phyloP scores from a whole-genome alignment of 495 filamentous ascomycete species.

The Talaromyces thailandensis region DNA sequence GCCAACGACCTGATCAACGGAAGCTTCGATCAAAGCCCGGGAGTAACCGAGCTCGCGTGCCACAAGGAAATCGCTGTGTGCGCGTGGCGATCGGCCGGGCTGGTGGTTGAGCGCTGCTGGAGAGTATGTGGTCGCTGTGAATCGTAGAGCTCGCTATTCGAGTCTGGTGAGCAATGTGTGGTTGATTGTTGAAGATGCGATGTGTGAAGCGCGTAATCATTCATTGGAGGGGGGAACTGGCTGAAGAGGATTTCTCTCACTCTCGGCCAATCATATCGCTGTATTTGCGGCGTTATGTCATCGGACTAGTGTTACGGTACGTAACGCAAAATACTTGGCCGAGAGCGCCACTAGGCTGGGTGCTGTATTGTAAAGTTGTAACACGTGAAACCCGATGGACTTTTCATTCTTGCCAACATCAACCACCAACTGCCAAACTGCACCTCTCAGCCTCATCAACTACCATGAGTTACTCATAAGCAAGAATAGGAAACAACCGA shows the following conservation, averaged over 20 bases:
- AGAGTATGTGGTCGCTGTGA: not conserved
- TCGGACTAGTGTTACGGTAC: not conserved
- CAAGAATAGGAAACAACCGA: not conserved
- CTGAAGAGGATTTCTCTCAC: not conserved
- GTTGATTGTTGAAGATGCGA: not conserved
- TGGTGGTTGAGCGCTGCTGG: not conserved
- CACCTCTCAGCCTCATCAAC: not conserved
- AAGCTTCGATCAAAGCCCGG: not conserved
- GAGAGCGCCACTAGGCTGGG: not conserved
- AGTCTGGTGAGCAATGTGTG: not conserved
- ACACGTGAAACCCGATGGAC: not conserved
- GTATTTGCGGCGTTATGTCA: not conserved
- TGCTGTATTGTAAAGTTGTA: not conserved
- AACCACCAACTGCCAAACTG: not conserved
- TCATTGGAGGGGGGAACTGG: not conserved
- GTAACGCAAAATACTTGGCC: not conserved
- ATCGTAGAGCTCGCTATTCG: not conserved
- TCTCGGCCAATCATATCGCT: not conserved
- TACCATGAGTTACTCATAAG: too few species aligned
- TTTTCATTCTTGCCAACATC: not conserved
- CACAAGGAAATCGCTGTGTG: not conserved
- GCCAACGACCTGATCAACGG: not conserved
- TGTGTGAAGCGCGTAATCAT: not conserved
- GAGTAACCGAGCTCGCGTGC: conserved; percentile 2
- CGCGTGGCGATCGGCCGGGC: too few species aligned